A percentile compares a stretch with the other conserved stretches of the same genome.
Evolutionary conservation across 139 green algal genomes (phyloP).

Genomic region (Chlamydomonas sp.): DNA sequence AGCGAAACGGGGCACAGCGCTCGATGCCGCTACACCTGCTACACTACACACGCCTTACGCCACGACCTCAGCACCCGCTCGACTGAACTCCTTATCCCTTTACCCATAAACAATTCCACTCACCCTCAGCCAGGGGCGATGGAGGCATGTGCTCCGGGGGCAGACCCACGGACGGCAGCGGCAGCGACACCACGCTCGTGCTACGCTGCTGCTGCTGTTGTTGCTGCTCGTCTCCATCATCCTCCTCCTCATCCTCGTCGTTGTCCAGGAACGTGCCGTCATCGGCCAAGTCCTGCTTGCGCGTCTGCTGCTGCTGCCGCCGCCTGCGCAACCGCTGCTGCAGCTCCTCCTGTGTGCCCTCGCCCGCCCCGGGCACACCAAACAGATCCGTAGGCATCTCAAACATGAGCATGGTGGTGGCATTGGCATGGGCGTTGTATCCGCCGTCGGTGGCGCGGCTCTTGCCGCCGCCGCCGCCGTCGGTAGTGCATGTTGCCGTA

Average conservation of each 20-base stretch:
- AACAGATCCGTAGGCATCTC: constrained; percentile 2
- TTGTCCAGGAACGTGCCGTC: no score
- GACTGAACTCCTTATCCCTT: no score
- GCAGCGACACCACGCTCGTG: background rate
- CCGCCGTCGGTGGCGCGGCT: no score
- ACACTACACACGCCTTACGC: no score
- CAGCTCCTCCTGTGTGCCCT: background rate
- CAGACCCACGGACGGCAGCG: background rate
- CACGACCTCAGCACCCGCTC: no score
- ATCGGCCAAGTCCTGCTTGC: background rate
- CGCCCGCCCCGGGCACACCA: background rate
- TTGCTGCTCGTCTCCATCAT: background rate
- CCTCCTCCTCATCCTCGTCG: background rate
- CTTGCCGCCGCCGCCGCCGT: background rate
- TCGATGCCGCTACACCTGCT: no score
- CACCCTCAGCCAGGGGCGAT: background rate
- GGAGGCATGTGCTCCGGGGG: constrained; percentile 34
- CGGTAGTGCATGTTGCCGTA: no score
- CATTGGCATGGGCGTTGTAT: background rate
- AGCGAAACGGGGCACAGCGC: no score
- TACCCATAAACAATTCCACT: background rate
- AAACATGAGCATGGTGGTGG: background rate
- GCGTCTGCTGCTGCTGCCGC: background rate
- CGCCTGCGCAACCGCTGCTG: background rate
- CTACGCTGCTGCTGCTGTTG: background rate